Percentiles rank a stretch among this genome's conserved stretches.
phyloP scores from a whole-genome alignment of 2,329 filamentous ascomycete genomes.

The Monosporascus ibericus region DNA sequence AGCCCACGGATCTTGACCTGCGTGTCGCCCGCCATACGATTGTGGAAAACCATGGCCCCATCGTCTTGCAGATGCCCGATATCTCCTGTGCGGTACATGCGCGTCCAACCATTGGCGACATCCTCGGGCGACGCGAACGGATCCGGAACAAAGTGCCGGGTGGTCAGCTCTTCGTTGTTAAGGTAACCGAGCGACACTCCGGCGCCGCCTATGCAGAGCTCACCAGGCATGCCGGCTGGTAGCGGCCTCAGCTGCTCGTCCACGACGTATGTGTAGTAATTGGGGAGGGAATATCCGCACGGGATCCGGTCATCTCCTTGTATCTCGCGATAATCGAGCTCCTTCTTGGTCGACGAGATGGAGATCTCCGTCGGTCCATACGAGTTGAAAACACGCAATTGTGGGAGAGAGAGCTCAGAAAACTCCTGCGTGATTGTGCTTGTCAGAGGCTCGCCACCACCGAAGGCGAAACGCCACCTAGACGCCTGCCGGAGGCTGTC shows the following conservation, averaged over 20 bases:
- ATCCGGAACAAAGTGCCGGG: not conserved
- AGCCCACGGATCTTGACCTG: conserved; percentile 23
- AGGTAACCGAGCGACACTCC: conserved; percentile 31
- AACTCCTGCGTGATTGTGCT: conserved; percentile 3
- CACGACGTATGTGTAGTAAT: conserved; percentile 29
- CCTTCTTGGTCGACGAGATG: conserved; percentile 1
- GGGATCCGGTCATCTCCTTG: not conserved
- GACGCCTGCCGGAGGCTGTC: conserved; percentile 4
- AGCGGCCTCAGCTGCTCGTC: conserved; percentile 29
- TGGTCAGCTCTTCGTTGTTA: conserved; percentile 13
- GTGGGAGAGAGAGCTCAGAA: not conserved
- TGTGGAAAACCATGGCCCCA: conserved; percentile 31
- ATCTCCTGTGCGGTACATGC: conserved; percentile 32
- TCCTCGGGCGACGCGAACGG: not conserved
- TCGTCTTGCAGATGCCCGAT: conserved; percentile 26
- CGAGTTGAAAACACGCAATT: conserved; percentile 10
- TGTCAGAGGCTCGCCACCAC: conserved; percentile 25
- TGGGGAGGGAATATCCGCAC: conserved; percentile 5
- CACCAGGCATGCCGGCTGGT: conserved; percentile 34
- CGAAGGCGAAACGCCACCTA: conserved; percentile 25
- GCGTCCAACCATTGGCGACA: conserved; percentile 4
- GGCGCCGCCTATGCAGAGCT: conserved; percentile 34
- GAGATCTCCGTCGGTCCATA: conserved; percentile 13
- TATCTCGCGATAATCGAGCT: conserved; percentile 1
- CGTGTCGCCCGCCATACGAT: conserved; percentile 32